Conservation (phyloP, 495 filamentous ascomycete species). For the Penicillium cinerascens region DNA sequence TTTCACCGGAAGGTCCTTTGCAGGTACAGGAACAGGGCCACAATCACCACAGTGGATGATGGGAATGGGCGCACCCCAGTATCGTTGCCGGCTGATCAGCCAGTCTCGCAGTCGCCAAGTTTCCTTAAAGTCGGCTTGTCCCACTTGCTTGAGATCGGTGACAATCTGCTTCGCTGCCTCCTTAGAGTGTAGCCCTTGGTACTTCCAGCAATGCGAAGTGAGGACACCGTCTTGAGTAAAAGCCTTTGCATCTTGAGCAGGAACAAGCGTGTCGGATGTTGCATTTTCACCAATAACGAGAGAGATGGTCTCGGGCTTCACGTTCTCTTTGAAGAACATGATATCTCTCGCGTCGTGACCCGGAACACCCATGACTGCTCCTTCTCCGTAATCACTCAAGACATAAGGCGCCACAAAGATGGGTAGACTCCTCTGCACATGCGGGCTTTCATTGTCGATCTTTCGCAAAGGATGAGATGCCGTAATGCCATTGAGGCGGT, state of each 20-base stretch:
- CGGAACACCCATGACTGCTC: conserved; percentile 89
- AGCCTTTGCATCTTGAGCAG: conserved; percentile 34
- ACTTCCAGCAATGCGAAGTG: conserved; percentile 40
- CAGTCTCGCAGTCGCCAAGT: conserved; percentile 81
- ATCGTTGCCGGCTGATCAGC: conserved; percentile 83
- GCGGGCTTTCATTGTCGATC: conserved; percentile 49
- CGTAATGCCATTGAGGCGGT: conserved; percentile 55
- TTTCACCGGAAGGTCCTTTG: conserved; percentile 69
- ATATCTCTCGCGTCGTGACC: conserved; percentile 76
- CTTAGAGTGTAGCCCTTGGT: conserved; percentile 53
- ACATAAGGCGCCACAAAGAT: conserved; percentile 84
- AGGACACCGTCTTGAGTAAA: conserved; percentile 48
- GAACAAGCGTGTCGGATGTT: conserved; percentile 34
- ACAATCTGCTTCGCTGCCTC: conserved; percentile 62
- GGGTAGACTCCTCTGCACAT: conserved; percentile 55
- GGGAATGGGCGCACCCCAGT: conserved; percentile 89
- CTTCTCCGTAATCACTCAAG: conserved; percentile 81
- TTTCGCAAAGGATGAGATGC: conserved; percentile 63
- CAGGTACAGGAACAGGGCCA: conserved; percentile 75
- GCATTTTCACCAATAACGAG: conserved; percentile 49
- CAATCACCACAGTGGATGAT: conserved; percentile 79
- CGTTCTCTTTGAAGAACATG: conserved; percentile 74
- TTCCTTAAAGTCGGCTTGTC: conserved; percentile 54
- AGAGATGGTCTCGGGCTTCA: conserved; percentile 46
- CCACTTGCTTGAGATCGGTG: conserved; percentile 46